Base-by-base conservation (phyloP, 768 basidiomycete genomes). In the Pleurotus tuoliensis region DNA sequence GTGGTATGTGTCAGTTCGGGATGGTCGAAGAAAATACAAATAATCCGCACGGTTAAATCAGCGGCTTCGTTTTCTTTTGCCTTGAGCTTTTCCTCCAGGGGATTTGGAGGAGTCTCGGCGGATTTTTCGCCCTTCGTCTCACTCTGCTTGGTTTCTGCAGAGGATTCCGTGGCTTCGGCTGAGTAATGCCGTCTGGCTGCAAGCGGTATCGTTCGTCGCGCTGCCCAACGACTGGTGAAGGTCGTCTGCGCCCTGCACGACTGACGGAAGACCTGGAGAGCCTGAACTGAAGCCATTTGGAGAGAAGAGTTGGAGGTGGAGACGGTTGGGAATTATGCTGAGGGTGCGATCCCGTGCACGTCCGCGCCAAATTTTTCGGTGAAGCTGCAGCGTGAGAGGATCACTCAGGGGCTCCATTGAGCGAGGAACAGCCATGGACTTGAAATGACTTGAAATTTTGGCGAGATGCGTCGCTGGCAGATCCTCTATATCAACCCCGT, bases 11-110 rank as follows among this genome's bases (percentile, higher is more conserved):
- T 57, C 56, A 60, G 62, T 52, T 27, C 30, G 30, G 30, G 30
- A 34, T 9, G 30, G 8, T 30, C 55, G 47, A 48, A 49, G 20
- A 16, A 46, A 24, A 30, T 11, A 38, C 20, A 47, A 53, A 43
- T 22, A 22, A 22, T 24, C 24, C 89, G 63, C 64, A 94, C 92
- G 60, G 86, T 92, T 59, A 94, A 76, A 70, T 94, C 93, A n/a
- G 81, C 74, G n/a, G 87, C 84, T 67, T 90, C 89, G 22, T 76
- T 81, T 68, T 91, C 86, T 69, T 94, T 90, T 61, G 84, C 84
- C 75, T 92, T 87, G 56, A 96, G 76, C 67, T 88, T 87, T 55
- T 78, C 76, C 18, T 70, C 63, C 20, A 61, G 44, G 49, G 22
- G 73, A 62, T 55, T 76, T 71, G 53, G 68, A 54, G 18, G 51